phyloP scores from a whole-genome alignment of 176 grass and related monocot species.

The Luzula sylvatica region DNA sequence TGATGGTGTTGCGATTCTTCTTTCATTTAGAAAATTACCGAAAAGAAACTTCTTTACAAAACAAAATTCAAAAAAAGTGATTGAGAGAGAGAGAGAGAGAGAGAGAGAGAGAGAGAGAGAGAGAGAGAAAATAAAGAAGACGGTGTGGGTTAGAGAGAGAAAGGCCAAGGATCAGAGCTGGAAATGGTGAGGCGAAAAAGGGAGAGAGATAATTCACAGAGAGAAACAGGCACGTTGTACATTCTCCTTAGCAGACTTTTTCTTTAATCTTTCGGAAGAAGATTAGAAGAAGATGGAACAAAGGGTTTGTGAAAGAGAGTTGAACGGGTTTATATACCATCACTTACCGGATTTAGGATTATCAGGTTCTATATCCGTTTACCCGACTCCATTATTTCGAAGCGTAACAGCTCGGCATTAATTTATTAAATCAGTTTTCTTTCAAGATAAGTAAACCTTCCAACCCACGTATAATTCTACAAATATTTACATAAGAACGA shows the following conservation, averaged over 20 bases:
- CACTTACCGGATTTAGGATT: neutral
- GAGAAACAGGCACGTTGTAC: conserved; percentile 36
- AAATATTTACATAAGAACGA: too few relatives aligned
- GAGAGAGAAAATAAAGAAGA: too few relatives aligned
- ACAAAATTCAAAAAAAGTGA: neutral
- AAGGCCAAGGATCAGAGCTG: conserved; percentile 43
- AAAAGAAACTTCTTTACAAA: too few relatives aligned
- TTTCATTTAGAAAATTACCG: neutral
- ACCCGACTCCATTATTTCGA: neutral
- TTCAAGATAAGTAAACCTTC: too few relatives aligned
- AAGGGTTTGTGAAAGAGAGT: neutral
- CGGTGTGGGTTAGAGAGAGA: conserved; percentile 28
- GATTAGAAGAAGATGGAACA: neutral
- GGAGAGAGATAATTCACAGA: conserved; percentile 38
- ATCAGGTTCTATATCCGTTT: neutral
- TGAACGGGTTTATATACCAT: conserved; percentile 12
- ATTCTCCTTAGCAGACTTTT: conserved; percentile 10
- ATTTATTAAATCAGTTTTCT: too few relatives aligned
- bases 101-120: neutral
- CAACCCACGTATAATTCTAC: too few relatives aligned
- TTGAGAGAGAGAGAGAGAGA: neutral
- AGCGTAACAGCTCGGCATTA: too few relatives aligned
- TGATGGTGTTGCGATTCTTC: conserved; percentile 4
- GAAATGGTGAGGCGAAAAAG: conserved; percentile 39
- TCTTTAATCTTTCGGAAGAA: neutral